Conservation (phyloP, 352 stramenopile species). For the Phytophthora tentaculata region DNA sequence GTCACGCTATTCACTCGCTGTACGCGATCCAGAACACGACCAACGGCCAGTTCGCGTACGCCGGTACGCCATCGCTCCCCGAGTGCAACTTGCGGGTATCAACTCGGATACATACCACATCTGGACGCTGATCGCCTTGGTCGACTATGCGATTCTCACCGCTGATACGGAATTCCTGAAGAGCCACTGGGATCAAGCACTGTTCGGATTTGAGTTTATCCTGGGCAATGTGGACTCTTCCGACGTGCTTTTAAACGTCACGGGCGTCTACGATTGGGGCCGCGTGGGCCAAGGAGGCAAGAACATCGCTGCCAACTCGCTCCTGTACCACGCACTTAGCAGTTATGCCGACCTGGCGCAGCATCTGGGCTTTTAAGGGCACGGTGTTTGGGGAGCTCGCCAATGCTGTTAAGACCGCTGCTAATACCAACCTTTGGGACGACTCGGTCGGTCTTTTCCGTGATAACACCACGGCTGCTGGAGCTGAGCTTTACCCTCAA, state of each 20-base stretch:
- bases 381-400: slow-evolving; percentile 30
- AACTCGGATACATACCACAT: slow-evolving; percentile 53
- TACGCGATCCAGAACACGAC: slow-evolving; percentile 38
- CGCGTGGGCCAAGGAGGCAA: slow-evolving; percentile 44
- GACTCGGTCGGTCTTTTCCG: slow-evolving; percentile 25
- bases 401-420: slow-evolving; percentile 28
- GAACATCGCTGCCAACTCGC: slow-evolving; percentile 43
- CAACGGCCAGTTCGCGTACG: slow-evolving; percentile 42
- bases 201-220: slow-evolving; percentile 42
- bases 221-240: slow-evolving; percentile 32
- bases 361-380: slow-evolving; percentile 31
- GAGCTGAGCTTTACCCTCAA: slow-evolving; percentile 31
- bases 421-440: slow-evolving; percentile 45
- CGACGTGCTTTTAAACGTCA: slow-evolving; percentile 40
- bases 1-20: slow-evolving; percentile 37
- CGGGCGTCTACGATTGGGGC: slow-evolving; percentile 36
- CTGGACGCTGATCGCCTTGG: slow-evolving; percentile 46
- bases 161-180: slow-evolving; percentile 27
- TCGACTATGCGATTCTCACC: slow-evolving; percentile 36
- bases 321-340: slow-evolving; percentile 40
- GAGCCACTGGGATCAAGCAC: slow-evolving; percentile 33
- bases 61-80: slow-evolving; percentile 36
- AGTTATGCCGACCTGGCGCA: slow-evolving; percentile 22
- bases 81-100: slow-evolving; percentile 22
- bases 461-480: slow-evolving; percentile 40